phyloP scores from a whole-genome alignment of 306 rosid species.

The Trichosanthes truncata region DNA sequence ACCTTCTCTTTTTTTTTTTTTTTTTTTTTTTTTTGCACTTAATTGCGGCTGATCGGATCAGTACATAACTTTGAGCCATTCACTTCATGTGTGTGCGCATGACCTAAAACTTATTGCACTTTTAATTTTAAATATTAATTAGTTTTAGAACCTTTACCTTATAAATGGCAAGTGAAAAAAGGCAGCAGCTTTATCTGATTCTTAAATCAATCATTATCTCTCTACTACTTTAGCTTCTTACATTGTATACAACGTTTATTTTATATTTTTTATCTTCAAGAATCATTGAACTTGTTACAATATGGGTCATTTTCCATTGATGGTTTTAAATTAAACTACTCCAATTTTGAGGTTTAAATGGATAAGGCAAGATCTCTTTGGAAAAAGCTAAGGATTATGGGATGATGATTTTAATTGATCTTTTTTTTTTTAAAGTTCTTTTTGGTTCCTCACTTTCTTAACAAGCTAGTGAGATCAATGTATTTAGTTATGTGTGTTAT shows the following conservation, averaged over 20 bases:
- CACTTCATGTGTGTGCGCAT: neutral
- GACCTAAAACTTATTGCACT: neutral
- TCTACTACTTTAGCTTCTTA: neutral
- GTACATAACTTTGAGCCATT: neutral
- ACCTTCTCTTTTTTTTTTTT: no score
- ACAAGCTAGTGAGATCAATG: no score
- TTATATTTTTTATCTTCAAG: neutral
- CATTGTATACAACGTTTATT: neutral
- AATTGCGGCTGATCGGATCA: neutral
- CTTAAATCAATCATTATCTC: neutral
- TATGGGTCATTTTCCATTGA: neutral
- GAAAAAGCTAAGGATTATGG: neutral
- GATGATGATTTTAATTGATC: neutral
- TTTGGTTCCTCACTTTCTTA: no score
- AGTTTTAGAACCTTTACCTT: neutral
- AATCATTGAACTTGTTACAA: constrained; percentile 6
- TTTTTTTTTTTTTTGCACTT: no score
- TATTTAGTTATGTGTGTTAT: no score
- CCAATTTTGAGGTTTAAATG: neutral
- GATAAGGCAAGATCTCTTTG: neutral
- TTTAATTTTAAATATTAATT: no score
- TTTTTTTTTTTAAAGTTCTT: no score
- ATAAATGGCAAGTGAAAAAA: neutral
- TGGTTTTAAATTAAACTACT: neutral
- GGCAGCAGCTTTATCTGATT: neutral